Conservation (phyloP, 495 filamentous ascomycete genomes). For the Saxophila tyrrhenica region DNA sequence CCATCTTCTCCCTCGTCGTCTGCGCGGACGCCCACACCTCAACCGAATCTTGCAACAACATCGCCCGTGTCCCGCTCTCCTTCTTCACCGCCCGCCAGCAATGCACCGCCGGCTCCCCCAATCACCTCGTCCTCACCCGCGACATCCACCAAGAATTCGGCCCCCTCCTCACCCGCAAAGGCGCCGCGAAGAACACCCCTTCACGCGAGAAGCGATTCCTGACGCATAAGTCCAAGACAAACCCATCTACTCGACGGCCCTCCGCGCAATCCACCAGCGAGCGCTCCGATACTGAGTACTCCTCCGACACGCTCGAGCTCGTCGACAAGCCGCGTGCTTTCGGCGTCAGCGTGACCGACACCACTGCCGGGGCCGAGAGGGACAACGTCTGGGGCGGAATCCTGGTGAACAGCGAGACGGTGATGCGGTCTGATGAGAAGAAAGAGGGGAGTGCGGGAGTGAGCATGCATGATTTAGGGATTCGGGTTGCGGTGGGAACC, state of each 20-base stretch:
- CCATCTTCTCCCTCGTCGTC: constrained; percentile 44
- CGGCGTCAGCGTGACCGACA: background rate
- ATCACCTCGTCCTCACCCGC: constrained; percentile 41
- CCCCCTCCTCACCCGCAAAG: constrained; percentile 18
- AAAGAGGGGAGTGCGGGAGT: constrained; percentile 11
- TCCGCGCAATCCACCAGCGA: background rate
- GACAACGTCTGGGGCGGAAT: constrained; percentile 20
- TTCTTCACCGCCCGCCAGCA: constrained; percentile 50
- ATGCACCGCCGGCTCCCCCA: constrained; percentile 37
- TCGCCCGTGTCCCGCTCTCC: constrained; percentile 38
- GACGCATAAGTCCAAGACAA: background rate
- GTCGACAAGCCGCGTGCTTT: constrained; percentile 8
- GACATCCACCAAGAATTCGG: constrained; percentile 40
- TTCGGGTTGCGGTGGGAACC: constrained; percentile 18
- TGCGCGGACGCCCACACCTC: constrained; percentile 41
- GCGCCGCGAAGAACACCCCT: background rate
- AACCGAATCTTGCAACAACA: constrained; percentile 31
- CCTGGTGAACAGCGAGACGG: constrained; percentile 21
- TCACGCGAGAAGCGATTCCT: background rate
- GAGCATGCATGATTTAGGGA: constrained; percentile 15
- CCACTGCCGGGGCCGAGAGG: background rate
- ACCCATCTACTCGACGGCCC: background rate
- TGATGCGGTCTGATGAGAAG: constrained; percentile 18
- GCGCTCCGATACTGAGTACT: background rate
- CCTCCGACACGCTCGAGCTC: constrained; percentile 13